phyloP scores from a whole-genome alignment of 2,329 filamentous ascomycete genomes.

The Neopestalotiopsis sp. region DNA sequence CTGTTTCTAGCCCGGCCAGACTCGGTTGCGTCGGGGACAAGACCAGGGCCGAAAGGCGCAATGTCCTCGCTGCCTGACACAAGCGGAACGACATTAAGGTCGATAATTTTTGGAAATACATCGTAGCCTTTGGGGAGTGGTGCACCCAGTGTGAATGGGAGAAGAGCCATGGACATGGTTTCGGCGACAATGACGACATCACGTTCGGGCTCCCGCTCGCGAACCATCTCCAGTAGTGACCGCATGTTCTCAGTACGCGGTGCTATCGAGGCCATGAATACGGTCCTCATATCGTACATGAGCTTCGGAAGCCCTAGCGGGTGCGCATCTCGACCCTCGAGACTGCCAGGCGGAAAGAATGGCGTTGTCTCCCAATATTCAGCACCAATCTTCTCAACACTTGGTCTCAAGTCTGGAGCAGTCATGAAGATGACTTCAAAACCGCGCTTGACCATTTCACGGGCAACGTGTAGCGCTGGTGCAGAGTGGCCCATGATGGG shows the following conservation, averaged over 20 bases:
- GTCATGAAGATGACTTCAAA: slow-evolving; percentile 26
- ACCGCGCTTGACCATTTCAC: slow-evolving; percentile 29
- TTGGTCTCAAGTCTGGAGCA: slow-evolving; percentile 21
- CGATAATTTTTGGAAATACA: slow-evolving; percentile 32
- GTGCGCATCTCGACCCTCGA: background rate
- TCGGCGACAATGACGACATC: slow-evolving; percentile 41
- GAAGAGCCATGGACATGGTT: slow-evolving; percentile 31
- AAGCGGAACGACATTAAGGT: slow-evolving; percentile 38
- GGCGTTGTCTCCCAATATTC: slow-evolving; percentile 27
- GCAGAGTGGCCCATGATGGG: slow-evolving; percentile 26
- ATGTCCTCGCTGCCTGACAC: slow-evolving; percentile 36
- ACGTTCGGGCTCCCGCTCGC: slow-evolving; percentile 30
- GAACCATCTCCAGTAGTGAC: slow-evolving; percentile 26
- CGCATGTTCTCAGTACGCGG: background rate
- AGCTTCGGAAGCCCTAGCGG: background rate
- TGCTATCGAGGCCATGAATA: background rate
- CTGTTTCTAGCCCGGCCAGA: slow-evolving; percentile 35
- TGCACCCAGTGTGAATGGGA: slow-evolving; percentile 32
- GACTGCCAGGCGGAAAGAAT: slow-evolving; percentile 9
- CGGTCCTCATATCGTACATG: slow-evolving; percentile 6
- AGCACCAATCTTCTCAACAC: slow-evolving; percentile 27
- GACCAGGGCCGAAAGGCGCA: slow-evolving; percentile 35
- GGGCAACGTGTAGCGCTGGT: slow-evolving; percentile 32
- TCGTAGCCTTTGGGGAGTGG: slow-evolving; percentile 31
- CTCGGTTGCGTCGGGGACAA: slow-evolving; percentile 34